Base-by-base conservation (phyloP, 78 protist genomes). In the Chrysochromulina tobinii region DNA sequence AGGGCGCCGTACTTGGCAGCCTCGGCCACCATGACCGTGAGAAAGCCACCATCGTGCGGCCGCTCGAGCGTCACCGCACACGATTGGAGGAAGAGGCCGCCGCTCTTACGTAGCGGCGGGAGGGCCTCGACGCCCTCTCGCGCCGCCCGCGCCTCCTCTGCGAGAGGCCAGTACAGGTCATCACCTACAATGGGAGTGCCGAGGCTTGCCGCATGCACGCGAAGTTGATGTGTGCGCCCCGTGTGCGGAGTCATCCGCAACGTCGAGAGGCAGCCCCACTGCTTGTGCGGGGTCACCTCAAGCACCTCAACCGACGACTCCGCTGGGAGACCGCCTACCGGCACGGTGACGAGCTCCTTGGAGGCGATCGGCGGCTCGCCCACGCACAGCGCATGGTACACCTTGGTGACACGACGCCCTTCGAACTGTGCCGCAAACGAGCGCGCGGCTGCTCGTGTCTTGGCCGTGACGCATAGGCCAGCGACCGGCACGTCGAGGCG, bases 151-250 rank as follows among this genome's bases (percentile, higher is more conserved):
- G 50, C 79, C 53, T 3, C 38, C 53, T 18, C 64, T 8, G 64
- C 23, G 64, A 12, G 23, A 12, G 3, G 72, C 59, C 75, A 27
- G 79, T 91, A 91, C 54, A 61, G 1, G 50, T 51, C 66, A 21
- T 91, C 93, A 66, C 89, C 89, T 57, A 64, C 58, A 54, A 91
- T 91, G 61, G 93, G 89, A 38, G 1, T 2, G 14, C 84, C 89
- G 9, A 91, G 64, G 38, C n/a, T 3, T 23, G 59, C 68, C 27
- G 55, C 18, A 53, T 91, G 93, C 64, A 61, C 23, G 12, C 93
- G 50, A 18, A 91, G 81, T 61, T 91, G 93, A 67, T 91, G 93
- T 20, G 85, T 77, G 48, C 93, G 67, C 21, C 93, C 93, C 48
- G 93, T 91, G 57, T 51, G 51, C 8, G 93, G 93, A 5, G 25